These are phyloP conservation scores for Trametes hirsuta DNA, from an alignment of 1,284 basidiomycete genomes.

Conservation along the genomic window DNA sequence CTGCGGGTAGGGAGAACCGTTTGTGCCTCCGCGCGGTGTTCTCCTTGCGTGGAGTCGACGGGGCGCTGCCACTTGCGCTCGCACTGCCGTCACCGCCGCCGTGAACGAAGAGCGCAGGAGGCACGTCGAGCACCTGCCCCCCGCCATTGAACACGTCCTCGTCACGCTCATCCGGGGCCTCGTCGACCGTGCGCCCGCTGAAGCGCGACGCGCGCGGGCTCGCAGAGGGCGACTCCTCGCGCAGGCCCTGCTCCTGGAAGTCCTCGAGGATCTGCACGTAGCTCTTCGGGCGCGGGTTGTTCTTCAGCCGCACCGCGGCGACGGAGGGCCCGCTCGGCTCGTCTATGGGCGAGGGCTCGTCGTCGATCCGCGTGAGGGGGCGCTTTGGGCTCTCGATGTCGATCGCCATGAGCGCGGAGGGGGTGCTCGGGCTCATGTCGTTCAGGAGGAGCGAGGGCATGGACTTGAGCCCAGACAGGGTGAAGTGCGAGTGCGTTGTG, in stretches of 20 bases:
- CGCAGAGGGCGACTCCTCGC: constrained; percentile 13
- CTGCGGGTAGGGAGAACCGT: constrained; percentile 72
- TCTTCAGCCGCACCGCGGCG: constrained; percentile 41
- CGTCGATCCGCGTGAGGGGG: constrained; percentile 30
- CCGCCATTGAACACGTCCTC: constrained; percentile 24
- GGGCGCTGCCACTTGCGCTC: constrained; percentile 16
- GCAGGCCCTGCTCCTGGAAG: constrained; percentile 45
- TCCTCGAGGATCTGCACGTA: constrained; percentile 68
- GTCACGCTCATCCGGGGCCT: constrained; percentile 28
- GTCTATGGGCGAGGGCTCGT: constrained; percentile 14
- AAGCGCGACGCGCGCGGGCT: constrained; percentile 35
- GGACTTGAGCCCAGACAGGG: constrained; percentile 51
- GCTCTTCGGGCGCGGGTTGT: constrained; percentile 56
- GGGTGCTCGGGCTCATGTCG: constrained; percentile 25
- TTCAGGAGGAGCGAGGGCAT: constrained; percentile 54
- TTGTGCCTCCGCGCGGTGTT: constrained; percentile 65
- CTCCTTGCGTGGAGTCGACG: constrained; percentile 43
- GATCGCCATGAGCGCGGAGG: constrained; percentile 49
- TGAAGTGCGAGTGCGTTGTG: constrained; percentile 37
- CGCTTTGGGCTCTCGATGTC: constrained; percentile 36
- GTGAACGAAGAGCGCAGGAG: background rate
- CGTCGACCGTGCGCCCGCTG: constrained; percentile 29
- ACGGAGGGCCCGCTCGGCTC: constrained; percentile 20
- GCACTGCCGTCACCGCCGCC: no score
- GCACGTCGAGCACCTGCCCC: background rate